phyloP scores from a whole-genome alignment of 371 early-diverging fungal genomes.

The Rhizopus stolonifer region DNA sequence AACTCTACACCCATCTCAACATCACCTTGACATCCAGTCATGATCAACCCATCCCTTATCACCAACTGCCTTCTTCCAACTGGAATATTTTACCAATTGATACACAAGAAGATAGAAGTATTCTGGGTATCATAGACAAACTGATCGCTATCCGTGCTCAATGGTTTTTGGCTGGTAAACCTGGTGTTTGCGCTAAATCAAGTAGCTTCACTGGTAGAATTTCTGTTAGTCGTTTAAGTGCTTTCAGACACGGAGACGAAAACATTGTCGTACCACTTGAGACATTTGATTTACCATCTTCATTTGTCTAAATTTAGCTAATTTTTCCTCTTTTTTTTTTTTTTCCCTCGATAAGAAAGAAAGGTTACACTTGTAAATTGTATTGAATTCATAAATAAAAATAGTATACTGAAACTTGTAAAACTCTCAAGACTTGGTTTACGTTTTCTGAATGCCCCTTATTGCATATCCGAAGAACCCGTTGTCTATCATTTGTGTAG shows the following conservation, averaged over 20 bases:
- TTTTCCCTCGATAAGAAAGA: background rate
- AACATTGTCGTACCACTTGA: slow-evolving; percentile 13
- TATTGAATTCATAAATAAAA: too few relatives aligned
- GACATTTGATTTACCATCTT: slow-evolving; percentile 12
- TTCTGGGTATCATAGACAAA: slow-evolving; percentile 49
- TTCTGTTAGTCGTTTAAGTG: slow-evolving; percentile 7
- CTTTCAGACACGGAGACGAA: slow-evolving; percentile 14
- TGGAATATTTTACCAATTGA: slow-evolving; percentile 39
- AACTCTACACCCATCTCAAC: slow-evolving; percentile 35
- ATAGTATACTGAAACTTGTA: too few relatives aligned
- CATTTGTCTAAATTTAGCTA: background rate
- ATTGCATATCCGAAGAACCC: too few relatives aligned
- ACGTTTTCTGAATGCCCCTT: too few relatives aligned
- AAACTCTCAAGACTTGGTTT: too few relatives aligned
- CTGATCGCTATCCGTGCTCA: slow-evolving; percentile 47
- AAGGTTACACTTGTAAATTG: background rate
- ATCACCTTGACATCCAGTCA: slow-evolving; percentile 21
- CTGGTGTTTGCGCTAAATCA: slow-evolving; percentile 37
- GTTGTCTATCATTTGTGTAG: too few relatives aligned
- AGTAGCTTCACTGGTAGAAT: slow-evolving; percentile 48
- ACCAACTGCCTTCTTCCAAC: slow-evolving; percentile 77
- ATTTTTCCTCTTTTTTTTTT: too few relatives aligned
- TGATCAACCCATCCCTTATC: slow-evolving; percentile 40
- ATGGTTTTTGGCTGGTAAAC: slow-evolving; percentile 49
- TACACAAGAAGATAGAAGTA: slow-evolving; percentile 27